Conservation (phyloP, 2,329 filamentous ascomycete genomes). For the Neurospora sp. region DNA sequence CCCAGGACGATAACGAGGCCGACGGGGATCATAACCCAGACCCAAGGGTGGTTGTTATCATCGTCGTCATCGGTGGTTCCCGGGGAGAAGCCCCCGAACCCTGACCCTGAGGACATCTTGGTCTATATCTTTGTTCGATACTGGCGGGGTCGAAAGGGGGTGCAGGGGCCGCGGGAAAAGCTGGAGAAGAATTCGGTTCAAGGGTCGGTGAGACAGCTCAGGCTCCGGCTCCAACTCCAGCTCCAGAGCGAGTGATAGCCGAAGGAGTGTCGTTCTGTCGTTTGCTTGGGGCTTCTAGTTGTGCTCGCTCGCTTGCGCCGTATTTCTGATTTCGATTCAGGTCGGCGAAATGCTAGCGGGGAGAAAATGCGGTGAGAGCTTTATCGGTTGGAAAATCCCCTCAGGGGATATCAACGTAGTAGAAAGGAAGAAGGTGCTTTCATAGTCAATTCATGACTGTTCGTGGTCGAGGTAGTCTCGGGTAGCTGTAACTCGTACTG, state of each 20-base stretch:
- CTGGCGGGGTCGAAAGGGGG: background rate
- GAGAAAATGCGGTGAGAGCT: background rate
- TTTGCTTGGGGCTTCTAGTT: background rate
- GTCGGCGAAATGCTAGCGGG: background rate
- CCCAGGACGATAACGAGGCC: slow-evolving; percentile 32
- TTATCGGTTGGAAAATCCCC: background rate
- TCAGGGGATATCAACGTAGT: background rate
- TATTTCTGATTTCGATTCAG: background rate
- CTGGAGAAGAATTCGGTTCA: background rate
- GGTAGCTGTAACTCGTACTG: background rate
- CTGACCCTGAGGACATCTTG: background rate
- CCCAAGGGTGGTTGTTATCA: slow-evolving; percentile 32
- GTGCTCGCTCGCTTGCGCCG: background rate
- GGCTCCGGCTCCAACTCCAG: background rate
- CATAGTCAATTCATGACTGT: background rate
- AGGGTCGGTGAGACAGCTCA: background rate
- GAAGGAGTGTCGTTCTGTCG: background rate
- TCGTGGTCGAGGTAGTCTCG: background rate
- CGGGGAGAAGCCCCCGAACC: background rate
- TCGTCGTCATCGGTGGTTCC: background rate
- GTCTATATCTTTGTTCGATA: background rate
- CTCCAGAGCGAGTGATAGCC: background rate
- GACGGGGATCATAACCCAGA: slow-evolving; percentile 44
- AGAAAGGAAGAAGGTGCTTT: background rate
- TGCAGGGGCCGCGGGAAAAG: background rate